Evolutionary conservation across 768 basidiomycete species (phyloP), one percentile per base, ranked within the genome.

Genomic region (Chalciporus piperatus): DNA sequence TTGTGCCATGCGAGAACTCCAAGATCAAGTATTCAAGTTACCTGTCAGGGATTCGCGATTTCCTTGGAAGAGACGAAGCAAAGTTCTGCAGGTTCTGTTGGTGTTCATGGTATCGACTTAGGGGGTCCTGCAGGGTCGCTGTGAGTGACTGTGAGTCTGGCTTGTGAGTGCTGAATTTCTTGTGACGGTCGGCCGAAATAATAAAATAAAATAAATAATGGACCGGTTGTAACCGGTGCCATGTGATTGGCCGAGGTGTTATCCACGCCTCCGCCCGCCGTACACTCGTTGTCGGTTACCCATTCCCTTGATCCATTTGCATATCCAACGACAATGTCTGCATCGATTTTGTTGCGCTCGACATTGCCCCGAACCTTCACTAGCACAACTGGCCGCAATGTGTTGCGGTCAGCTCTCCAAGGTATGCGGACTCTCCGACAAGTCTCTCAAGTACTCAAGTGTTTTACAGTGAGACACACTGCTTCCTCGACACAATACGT

Each of bases 311-410:
- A 25, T 46, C 8, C 17, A 40, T 35, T 20, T 17, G n/a, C 48
- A 40, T 39, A 46, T 19, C 35, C 43, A 10, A 32, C 50, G 11
- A 64, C 68, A 62, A 83, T 83, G 81, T 74, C 81, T 56, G 69
- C 74, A 54, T 72, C 74, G 47, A 70, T 76, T 58, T 60, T 79
- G 42, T 69, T 81, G 43, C 79, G 77, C 51, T 77, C 80, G 27
- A 72, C 76, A 6, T 57, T 82, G 19, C 71, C 75, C 45, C 75
- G 70, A 52, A 71, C 75, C 13, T 64, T 81, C 41, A 62, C 72
- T 40, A 59, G 67, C 23, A 55, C 67, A 6, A 40, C 70, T 19
- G 72, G 71, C 23, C 76, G 77, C 52, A 67, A 73, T 47, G 69
- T 70, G 8, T 57, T 74, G 23, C 66, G 71, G 20, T 70, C 76